A percentile compares a stretch with the other conserved stretches of the same genome.
phyloP scores from a whole-genome alignment of 257 asterid species.

The Solanum commersonii region DNA sequence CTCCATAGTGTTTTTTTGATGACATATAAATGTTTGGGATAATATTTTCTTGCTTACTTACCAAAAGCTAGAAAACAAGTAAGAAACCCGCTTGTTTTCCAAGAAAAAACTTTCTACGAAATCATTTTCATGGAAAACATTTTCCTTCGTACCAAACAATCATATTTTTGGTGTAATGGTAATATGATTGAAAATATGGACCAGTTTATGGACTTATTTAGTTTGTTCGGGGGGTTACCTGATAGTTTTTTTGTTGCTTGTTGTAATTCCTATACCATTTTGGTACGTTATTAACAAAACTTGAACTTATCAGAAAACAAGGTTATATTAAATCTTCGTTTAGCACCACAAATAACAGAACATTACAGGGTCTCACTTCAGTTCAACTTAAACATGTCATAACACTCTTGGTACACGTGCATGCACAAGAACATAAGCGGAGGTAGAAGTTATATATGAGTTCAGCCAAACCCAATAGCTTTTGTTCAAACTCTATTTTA shows the following conservation, averaged over 20 bases:
- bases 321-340: background rate
- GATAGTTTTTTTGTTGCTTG: background rate
- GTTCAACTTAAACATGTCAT: background rate
- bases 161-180: background rate
- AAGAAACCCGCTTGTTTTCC: background rate
- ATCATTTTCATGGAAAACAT: background rate
- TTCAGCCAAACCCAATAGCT: background rate
- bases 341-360: background rate
- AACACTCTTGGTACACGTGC: background rate
- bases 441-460: background rate
- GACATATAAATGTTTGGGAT: background rate
- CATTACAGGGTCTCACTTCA: background rate
- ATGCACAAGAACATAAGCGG: background rate
- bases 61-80: background rate
- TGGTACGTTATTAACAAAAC: background rate
- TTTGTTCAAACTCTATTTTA: background rate
- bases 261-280: background rate
- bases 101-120: background rate
- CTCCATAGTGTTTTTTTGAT: too few species aligned
- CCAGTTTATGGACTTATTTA: background rate
- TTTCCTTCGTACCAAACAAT: background rate
- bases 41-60: background rate
- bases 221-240: background rate
- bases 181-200: background rate
- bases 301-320: background rate